Base-by-base conservation (phyloP, 768 basidiomycete species). In the Dictyophora rubrovolvata region DNA sequence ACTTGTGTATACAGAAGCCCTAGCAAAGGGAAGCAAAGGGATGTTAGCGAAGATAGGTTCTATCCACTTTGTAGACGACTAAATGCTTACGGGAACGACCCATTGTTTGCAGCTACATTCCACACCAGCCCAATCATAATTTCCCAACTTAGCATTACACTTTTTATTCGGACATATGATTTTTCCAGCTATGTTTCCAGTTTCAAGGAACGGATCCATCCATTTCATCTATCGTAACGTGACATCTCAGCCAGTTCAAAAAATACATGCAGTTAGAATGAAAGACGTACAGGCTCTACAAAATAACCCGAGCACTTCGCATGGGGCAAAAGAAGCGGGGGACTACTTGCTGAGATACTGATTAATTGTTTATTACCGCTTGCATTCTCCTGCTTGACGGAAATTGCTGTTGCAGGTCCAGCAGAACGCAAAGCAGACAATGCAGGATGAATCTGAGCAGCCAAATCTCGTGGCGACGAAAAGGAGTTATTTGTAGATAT, bases 51-150 rank as follows among this genome's bases (percentile, higher is more conserved):
- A 21, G 21, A 23, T 50, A 1, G 34, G 16, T 28, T 28, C 28
- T 28, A 28, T 28, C 7, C 28, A 7, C n/a, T n/a, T 5, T 8
- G 28, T 62, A 42, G 20, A 50, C 63, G 18, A 50, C 6, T 54
- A 17, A 22, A 9, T 17, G 73, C 86, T 67, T 64, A 93, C 93
- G 48, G 93, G 93, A 9, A 85, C 86, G 23, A 95, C 89, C 93
- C 93, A 97, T 66, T 85, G 83, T 65, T 86, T 88, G 67, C 93
- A 97, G 21, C 89, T 87, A 68, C 93, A 95, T 65, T 85, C 82
- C 28, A 90, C 84, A 0, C 95, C 95, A 5, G 93, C 92, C 96
- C 96, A 99, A 68, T 96, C 93, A 65, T 85, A 98, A 69, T 90
- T 96, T 1, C 96, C 96, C 17, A 99, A 77, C 73, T 99, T 99